Base-by-base conservation (phyloP, 192 early-diverging fungal species). In the Coemansia sp. region DNA sequence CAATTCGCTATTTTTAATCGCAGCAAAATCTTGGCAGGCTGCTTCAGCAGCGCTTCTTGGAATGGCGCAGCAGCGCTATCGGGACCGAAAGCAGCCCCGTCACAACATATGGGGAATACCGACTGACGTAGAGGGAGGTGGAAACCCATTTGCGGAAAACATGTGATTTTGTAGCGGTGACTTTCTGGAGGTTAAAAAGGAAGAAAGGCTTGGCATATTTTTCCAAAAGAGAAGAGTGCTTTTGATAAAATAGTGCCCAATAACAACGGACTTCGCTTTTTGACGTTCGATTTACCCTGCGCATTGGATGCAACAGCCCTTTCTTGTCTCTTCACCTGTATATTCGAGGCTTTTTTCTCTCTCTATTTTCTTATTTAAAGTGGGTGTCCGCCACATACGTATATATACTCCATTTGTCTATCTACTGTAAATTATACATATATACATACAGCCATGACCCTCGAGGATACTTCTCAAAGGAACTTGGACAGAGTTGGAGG, bases 401-500 rank as follows among this genome's bases (percentile, higher is more conserved):
- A 36, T 46, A n/a, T 26, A 48, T 48, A 48, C 32, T 48, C 46
- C n/a, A 11, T 48, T 58, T 39, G 21, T 17, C 17, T 34, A 42
- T 51, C 44, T 39, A 16, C 44, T 56, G 30, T 52, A 56, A 30
- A 37, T 34, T 36, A 16, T 52, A 2, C 45, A 14, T 34, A 61
- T 30, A 51, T 28, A 21, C 26, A n/a, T 39, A 59, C 39, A 39
- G 43, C 28, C 46, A 72, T 72, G 69, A 51, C 61, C 18, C 45
- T 58, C 28, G 72, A 69, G 21, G 46, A 56, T 55, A 46, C 45
- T 43, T 58, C 64, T 14, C 60, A 64, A 42, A 52, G 53, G 16
- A 66, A 62, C 64, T 52, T 77, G 11, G 74, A 77, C 53, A 77
- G 46, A 34, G 51, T 77, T 3, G 74, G 74, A 32, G 74, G 74